Evolutionary conservation across 768 basidiomycete genomes (phyloP), one percentile per base, ranked within the genome.

Genomic region (Boletus barrowsii): DNA sequence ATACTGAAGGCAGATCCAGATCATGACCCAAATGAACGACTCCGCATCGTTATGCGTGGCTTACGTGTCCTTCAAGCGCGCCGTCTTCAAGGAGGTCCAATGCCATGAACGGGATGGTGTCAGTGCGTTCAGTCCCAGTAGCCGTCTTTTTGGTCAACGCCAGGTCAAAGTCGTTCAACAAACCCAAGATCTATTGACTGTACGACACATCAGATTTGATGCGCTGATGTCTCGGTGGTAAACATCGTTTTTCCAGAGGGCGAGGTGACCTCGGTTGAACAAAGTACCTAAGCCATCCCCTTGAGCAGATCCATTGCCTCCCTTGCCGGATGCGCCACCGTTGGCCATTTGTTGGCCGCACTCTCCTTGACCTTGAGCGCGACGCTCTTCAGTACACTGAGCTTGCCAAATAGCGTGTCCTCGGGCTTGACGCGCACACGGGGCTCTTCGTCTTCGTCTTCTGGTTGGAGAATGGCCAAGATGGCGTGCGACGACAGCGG

Each of bases 281-380:
- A 22, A 22, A 22, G 22, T 22, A 22, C 22, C 22, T 22, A 22
- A 22, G 22, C 22, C 22, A 72, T 68, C 33, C 47, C 57, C 58
- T 75, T 80, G 29, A 95, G 65, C 20, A 87, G 52, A 47, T 96
- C 94, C 56, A 85, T 78, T 3, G 93, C 87, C 64, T 95, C 92
- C 42, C 93, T 76, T 8, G 91, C 88, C 0, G 91, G 92, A 42
- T 91, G 77, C 11, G 89, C 79, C 40, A 95, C 83, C 18, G 80
- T 76, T 3, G 89, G 83, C 37, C 81, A 81, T 40, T 94, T 90
- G 56, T 78, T 84, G 3, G 78, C 82, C 1, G 81, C 79, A 61
- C 86, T 83, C 57, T 88, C 86, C 48, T 83, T 73, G 3, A 88
- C 78, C 68, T 93, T 93, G 67, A 86, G 82, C 1, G 87, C 83